Percentiles rank a stretch among this genome's conserved stretches.
Conservation (phyloP, 208 protist species). For the Trypanosoma brucei region DNA sequence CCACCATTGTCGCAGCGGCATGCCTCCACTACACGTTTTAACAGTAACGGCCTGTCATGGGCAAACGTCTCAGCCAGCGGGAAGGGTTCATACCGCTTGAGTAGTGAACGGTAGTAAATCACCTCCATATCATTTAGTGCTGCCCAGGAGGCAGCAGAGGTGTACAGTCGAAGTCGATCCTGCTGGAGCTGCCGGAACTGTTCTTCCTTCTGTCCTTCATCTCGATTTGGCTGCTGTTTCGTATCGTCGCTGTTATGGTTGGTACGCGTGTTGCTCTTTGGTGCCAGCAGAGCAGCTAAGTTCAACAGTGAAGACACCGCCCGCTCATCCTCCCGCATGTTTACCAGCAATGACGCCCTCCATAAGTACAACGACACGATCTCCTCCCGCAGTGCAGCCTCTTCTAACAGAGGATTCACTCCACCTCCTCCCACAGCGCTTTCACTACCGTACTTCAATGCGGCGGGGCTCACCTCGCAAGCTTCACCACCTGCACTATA, state of each 20-base stretch:
- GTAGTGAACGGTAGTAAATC: conserved; percentile 64
- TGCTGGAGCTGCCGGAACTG: conserved; percentile 5
- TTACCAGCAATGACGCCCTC: conserved; percentile 77
- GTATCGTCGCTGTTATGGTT: not conserved
- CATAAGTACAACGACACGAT: conserved; percentile 62
- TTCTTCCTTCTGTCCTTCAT: not conserved
- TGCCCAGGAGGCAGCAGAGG: conserved; percentile 64
- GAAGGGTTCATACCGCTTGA: conserved; percentile 57
- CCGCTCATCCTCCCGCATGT: conserved; percentile 57
- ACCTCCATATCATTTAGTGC: conserved; percentile 81
- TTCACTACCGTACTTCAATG: conserved; percentile 31
- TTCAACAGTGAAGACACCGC: conserved; percentile 70
- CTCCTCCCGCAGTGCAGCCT: conserved; percentile 46
- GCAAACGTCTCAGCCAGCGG: conserved; percentile 39
- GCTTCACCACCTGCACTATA: conserved; percentile 16
- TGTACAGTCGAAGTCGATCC: conserved; percentile 38
- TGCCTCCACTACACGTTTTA: conserved; percentile 59
- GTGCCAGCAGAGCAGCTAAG: conserved; percentile 35
- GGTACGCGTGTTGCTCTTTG: conserved; percentile 16
- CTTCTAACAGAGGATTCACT: conserved; percentile 50
- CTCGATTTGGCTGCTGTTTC: not conserved
- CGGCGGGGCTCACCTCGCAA: conserved; percentile 28
- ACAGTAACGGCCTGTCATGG: conserved; percentile 47
- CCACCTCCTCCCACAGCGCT: conserved; percentile 24
- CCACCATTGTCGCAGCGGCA: not conserved